phyloP scores from a whole-genome alignment of 2,329 filamentous ascomycete genomes.

The Penicillium olsonii region DNA sequence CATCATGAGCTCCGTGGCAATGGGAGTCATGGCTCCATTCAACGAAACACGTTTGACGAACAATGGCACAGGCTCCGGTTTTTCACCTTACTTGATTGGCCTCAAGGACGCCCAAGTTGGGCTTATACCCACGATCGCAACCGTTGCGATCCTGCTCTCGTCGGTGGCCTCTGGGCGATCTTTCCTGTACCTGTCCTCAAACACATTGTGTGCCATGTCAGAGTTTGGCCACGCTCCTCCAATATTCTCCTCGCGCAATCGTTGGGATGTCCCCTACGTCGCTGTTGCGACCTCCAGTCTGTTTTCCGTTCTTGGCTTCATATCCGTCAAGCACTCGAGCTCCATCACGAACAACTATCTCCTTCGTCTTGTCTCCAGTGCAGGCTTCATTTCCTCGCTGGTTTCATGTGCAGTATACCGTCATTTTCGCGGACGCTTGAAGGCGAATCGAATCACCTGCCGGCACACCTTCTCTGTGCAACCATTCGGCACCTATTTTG shows the following conservation, averaged over 20 bases:
- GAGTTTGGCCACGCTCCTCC: constrained; percentile 63
- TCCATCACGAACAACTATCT: constrained; percentile 68
- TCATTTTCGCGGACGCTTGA: constrained; percentile 53
- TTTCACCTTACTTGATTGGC: constrained; percentile 47
- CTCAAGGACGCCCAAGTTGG: constrained; percentile 58
- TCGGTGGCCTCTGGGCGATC: constrained; percentile 77
- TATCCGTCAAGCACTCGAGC: constrained; percentile 64
- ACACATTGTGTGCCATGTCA: constrained; percentile 65
- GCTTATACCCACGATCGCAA: constrained; percentile 68
- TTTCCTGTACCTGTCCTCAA: constrained; percentile 71
- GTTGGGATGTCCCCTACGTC: constrained; percentile 61
- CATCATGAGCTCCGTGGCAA: constrained; percentile 57
- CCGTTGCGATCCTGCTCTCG: constrained; percentile 72
- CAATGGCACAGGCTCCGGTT: constrained; percentile 55
- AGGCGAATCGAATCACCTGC: constrained; percentile 42
- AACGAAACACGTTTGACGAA: constrained; percentile 55
- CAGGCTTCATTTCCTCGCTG: constrained; percentile 69
- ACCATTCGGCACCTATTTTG: constrained; percentile 66
- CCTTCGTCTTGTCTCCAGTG: constrained; percentile 67
- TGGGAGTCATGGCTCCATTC: constrained; percentile 61
- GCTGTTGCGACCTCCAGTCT: constrained; percentile 58
- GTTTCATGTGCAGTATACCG: constrained; percentile 61
- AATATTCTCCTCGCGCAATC: constrained; percentile 60
- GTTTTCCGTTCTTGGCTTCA: constrained; percentile 65
- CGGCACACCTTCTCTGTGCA: constrained; percentile 57